phyloP scores from a whole-genome alignment of 1,284 basidiomycete genomes.

The Sanghuangporus weigelae region DNA sequence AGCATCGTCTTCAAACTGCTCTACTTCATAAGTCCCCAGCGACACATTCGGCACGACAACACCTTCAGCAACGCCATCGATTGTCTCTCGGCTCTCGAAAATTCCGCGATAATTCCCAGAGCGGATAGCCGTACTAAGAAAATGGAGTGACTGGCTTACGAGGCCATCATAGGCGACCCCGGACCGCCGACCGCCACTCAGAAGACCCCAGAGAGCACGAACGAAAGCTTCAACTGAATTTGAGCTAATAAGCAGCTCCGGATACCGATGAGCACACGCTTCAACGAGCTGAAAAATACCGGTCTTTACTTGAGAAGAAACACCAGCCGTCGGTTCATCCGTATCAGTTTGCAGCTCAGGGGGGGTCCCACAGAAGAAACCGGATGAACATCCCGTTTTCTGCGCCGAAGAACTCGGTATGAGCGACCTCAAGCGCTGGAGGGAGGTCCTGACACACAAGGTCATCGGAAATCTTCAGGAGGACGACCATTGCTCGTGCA shows the following conservation, averaged over 20 bases:
- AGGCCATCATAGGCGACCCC: conserved; percentile 79
- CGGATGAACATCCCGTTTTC: conserved; percentile 68
- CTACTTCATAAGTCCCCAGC: conserved; percentile 85
- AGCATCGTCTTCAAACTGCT: conserved; percentile 97
- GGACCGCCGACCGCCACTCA: conserved; percentile 69
- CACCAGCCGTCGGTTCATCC: conserved; percentile 79
- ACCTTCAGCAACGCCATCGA: conserved; percentile 80
- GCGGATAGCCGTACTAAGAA: conserved; percentile 91
- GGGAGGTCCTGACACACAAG: conserved; percentile 95
- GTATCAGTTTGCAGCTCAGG: conserved; percentile 68
- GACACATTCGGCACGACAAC: conserved; percentile 93
- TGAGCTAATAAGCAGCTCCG: conserved; percentile 46
- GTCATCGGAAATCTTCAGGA: conserved; percentile 91
- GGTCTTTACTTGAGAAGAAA: conserved; percentile 85
- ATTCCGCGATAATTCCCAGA: conserved; percentile 64
- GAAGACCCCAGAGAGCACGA: conserved; percentile 86
- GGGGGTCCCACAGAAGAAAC: conserved; percentile 77
- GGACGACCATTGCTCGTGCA: conserved; percentile 70
- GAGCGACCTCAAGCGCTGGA: conserved; percentile 89
- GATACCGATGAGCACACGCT: conserved; percentile 10
- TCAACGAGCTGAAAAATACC: conserved; percentile 77
- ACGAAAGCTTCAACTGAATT: conserved; percentile 77
- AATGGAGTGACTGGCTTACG: conserved; percentile 89
- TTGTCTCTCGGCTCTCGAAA: conserved; percentile 72
- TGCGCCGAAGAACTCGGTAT: conserved; percentile 75